These are phyloP conservation scores for Suhomyces guaymorum DNA, from an alignment of 1,139 yeast genomes.

Conservation along the genomic window DNA sequence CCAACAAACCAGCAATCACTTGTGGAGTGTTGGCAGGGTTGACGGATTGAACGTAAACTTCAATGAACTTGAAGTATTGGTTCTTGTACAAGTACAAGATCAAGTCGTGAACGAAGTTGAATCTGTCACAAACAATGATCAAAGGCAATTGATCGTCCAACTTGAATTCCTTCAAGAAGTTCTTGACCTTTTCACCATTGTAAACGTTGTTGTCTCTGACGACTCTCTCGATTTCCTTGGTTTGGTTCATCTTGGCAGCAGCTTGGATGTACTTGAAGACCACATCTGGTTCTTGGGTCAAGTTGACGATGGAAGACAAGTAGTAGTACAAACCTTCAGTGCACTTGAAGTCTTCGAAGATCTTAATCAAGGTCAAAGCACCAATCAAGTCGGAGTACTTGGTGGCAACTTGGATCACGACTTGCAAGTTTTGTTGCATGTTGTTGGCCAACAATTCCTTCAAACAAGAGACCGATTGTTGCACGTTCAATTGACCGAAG, in stretches of 20 bases:
- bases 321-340: constrained; percentile 93
- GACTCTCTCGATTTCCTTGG: constrained; percentile 91
- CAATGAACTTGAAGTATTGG: constrained; percentile 93
- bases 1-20: constrained; percentile 92
- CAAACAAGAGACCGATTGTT: constrained; percentile 86
- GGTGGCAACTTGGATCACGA: constrained; percentile 94
- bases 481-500: constrained; percentile 93
- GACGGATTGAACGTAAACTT: constrained; percentile 95
- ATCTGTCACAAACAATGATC: constrained; percentile 94
- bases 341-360: constrained; percentile 92
- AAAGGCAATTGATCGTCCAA: constrained; percentile 95
- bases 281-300: constrained; percentile 92
- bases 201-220: constrained; percentile 93
- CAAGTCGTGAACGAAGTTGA: constrained; percentile 88
- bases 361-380: constrained; percentile 75
- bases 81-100: constrained; percentile 91
- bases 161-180: constrained; percentile 90
- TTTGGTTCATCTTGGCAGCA: constrained; percentile 87
- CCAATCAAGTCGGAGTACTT: constrained; percentile 95
- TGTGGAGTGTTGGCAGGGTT: constrained; percentile 95
- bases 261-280: constrained; percentile 95
- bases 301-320: constrained; percentile 87
- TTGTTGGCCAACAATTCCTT: constrained; percentile 82
- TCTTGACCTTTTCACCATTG: constrained; percentile 96
- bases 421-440: constrained; percentile 85